Evolutionary conservation across 2,329 filamentous ascomycete species (phyloP), one percentile per base, ranked within the genome.

Genomic region (Alternaria sp.): DNA sequence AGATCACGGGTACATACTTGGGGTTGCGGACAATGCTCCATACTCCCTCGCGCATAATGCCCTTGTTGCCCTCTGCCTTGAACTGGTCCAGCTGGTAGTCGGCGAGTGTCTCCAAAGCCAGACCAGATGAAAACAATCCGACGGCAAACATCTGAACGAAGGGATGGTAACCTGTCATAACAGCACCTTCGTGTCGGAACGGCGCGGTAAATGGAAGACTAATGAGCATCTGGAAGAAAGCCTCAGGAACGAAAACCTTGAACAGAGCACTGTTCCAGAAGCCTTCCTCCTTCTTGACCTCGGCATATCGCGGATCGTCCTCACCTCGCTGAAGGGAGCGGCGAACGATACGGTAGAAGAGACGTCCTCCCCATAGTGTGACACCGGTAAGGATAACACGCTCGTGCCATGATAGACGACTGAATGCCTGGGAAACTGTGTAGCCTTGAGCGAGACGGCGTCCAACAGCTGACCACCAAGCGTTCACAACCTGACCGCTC

Each of bases 11-110:
- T n/a, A 40, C 84, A 74, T 79, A 88, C 86, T 89, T 89, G 0
- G 87, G 87, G 75, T 89, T 86, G 50, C 87, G 78, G 27, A 88
- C 86, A 32, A 89, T 81, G 66, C 85, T 86, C 85, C 86, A 89
- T 30, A 89, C 87, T 12, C 86, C 86, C n/a, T 85, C 81, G 14
- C 83, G 81, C 62, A 84, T 81, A 30, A 88, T 77, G 38, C 78
- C 77, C 16, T 71, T 68, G 16, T 79, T 78, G 5, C 74, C 73
- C 22, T 81, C 73, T 45, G 78, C 77, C 62, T 83, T 82, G 71
- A 87, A 85, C 34, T 79, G 69, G 46, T 84, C 83, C 14, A 89
- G 78, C 69, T 89, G 86, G 49, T 79, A 79, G 67, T 89, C 87
- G 11, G 86, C 86, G 25, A 89, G 66, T 2, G 82, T 79, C 69